Percentiles rank a stretch among this genome's conserved stretches.
phyloP scores from a whole-genome alignment of 352 stramenopile species.

The Phytophthora hibernalis region DNA sequence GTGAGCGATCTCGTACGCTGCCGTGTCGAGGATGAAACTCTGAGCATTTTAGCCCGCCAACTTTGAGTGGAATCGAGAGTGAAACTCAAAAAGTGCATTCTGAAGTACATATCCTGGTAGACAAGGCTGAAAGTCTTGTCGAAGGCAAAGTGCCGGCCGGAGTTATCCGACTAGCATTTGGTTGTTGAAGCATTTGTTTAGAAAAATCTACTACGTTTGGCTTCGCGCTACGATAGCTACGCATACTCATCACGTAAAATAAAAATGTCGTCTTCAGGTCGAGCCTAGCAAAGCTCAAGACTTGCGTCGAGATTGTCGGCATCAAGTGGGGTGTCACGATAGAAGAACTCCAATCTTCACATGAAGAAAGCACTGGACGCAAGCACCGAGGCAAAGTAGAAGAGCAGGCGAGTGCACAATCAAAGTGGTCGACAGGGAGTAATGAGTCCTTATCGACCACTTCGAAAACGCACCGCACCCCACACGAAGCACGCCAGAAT shows the following conservation, averaged over 20 bases:
- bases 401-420: constrained; percentile 7
- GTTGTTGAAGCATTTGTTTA: too few relatives aligned
- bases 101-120: too few relatives aligned
- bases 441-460: constrained; percentile 35
- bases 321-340: not conserved
- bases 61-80: too few relatives aligned
- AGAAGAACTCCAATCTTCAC: too few relatives aligned
- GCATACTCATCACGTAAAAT: constrained; percentile 23
- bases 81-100: too few relatives aligned
- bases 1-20: too few relatives aligned
- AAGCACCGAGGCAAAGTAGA: constrained; percentile 19
- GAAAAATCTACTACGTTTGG: too few relatives aligned
- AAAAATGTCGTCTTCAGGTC: constrained; percentile 9
- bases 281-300: not conserved
- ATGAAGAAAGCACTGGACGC: constrained; percentile 2
- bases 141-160: too few relatives aligned
- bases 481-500: constrained; percentile 25
- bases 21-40: too few relatives aligned
- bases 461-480: constrained; percentile 12
- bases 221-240: constrained; percentile 37
- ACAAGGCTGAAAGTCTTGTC: too few relatives aligned
- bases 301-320: constrained; percentile 12
- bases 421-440: constrained; percentile 38
- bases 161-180: too few relatives aligned
- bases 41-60: too few relatives aligned